A percentile compares a stretch with the other conserved stretches of the same genome.
Evolutionary conservation across 2,329 filamentous ascomycete genomes (phyloP).

Genomic region (Sphaerulina vaccinii): DNA sequence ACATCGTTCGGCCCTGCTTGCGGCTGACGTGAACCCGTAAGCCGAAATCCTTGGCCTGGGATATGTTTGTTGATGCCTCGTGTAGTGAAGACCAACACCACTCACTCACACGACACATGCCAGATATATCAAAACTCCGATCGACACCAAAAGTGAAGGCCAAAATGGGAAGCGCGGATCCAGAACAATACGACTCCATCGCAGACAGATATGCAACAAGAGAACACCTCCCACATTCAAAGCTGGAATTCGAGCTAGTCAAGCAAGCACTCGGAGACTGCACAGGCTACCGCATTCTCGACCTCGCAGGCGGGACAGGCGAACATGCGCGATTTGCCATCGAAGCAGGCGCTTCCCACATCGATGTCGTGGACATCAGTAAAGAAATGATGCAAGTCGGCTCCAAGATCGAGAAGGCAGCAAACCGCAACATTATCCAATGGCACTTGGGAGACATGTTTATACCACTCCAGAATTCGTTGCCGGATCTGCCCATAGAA

Average conservation of each 20-base stretch:
- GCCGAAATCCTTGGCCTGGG: background rate
- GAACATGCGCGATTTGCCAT: conserved; percentile 20
- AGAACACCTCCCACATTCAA: conserved; percentile 12
- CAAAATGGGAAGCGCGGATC: background rate
- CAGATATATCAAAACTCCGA: no score
- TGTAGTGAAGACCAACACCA: background rate
- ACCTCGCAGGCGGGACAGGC: conserved; percentile 23
- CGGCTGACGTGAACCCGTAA: background rate
- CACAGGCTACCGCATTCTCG: conserved; percentile 13
- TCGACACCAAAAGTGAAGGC: no score
- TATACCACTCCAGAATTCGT: conserved; percentile 11
- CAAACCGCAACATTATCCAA: conserved; percentile 12
- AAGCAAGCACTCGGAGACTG: conserved; percentile 19
- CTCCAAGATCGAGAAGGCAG: conserved; percentile 12
- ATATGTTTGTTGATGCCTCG: background rate
- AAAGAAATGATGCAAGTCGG: conserved; percentile 18
- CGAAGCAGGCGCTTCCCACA: conserved; percentile 14
- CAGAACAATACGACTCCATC: conserved; percentile 18
- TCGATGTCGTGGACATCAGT: conserved; percentile 21
- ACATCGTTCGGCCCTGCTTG: no score
- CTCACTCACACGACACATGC: background rate
- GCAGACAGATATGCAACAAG: conserved; percentile 11
- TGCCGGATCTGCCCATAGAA: conserved; percentile 10
- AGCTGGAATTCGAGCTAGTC: conserved; percentile 18
- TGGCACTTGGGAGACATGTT: conserved; percentile 20